Base-by-base conservation (phyloP, 495 filamentous ascomycete species). In the Podospora pseudopauciseta region DNA sequence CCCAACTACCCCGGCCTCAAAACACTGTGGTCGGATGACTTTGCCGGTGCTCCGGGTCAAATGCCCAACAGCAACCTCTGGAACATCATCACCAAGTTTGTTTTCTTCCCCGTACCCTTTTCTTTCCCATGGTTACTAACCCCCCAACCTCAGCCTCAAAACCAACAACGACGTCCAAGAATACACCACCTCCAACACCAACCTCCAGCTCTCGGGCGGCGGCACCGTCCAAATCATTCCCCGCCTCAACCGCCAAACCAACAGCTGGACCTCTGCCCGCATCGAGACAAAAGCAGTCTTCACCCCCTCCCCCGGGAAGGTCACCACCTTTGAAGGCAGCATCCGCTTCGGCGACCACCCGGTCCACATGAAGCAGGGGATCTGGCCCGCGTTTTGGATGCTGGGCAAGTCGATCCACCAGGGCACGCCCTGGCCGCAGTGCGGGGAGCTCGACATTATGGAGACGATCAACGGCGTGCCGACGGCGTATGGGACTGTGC, bases 371-470 rank as follows among this genome's bases (percentile, higher is more conserved):
- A 81, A 83, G 66, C 79, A 84, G 64, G 84, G 84, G 16, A 70
- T 86, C 30, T 86, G 84, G 84, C 84, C 84, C 4, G 84, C 83
- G 55, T 86, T 86, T 72, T 86, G 83, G 84, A 73, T 82, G 64
- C 78, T 86, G 34, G 84, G 84, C 65, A 78, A 86, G 32, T 59
- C 74, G n/a, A 76, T 86, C 66, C 79, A 80, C 66, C 77, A 80
- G 70, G 82, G 82, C 57, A 83, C 81, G 3, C 57, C 65, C n/a
- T 86, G 83, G 83, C 83, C 83, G 0, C 64, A 30, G 20, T 80
- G 80, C 76, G 83, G 83, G 68, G 84, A 86, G 76, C 79, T 85
- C 64, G 84, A 86, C 74, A 83, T 84, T 66, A 80, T 84, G 72
- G 83, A 86, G 76, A 83, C 80, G 67, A 72, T 84, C 67, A 81